Base-by-base conservation (phyloP, 2,329 filamentous ascomycete genomes). In the Alternaria viburni region DNA sequence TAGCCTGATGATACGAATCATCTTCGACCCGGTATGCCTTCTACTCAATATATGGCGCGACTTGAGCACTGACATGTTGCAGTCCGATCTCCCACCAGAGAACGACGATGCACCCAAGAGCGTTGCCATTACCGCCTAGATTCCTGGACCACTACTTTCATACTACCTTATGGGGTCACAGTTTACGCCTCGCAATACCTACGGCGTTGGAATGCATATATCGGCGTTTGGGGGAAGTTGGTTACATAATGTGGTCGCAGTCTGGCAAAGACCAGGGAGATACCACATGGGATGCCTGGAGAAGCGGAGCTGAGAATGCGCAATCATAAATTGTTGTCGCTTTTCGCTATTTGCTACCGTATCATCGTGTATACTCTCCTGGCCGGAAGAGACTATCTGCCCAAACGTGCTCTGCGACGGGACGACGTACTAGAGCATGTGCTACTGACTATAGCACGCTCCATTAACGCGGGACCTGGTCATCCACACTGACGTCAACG, bases 1-100 rank as follows among this genome's bases (percentile, higher is more conserved):
- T 81, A 97, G 94, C 80, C 83, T 99, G 73, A 97, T 97, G 93
- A 97, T 99, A 61, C 84, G 91, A 62, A 94, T 99, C 13, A 96
- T 99, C 50, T 99, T 93, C 73, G 96, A 98, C 69, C 81, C 88
- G 77, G 93, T 96, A 81, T 73, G 90, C 77, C 12, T 26, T 50
- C 3, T 2, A 12, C 19, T 44, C 50, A 13, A 1, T 5, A 15
- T 28, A 12, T 13, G 21, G n/a, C 15, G 23, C 8, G 5, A 3
- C 7, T 19, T 9, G 4, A 13, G 41, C 21, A 51, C 70, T 72
- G 28, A 62, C 30, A 28, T 8, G 13, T 23, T n/a, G 25, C 57
- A 79, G 77, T 72, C 72, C 19, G 76, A 79, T 56, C 70, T 79
- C 5, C 76, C 77, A 7, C 61, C 70, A 15, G 72, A 75, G 8